Evolutionary conservation across 768 basidiomycete species (phyloP), one percentile per base, ranked within the genome.

Genomic region (Kwoniella sp.): DNA sequence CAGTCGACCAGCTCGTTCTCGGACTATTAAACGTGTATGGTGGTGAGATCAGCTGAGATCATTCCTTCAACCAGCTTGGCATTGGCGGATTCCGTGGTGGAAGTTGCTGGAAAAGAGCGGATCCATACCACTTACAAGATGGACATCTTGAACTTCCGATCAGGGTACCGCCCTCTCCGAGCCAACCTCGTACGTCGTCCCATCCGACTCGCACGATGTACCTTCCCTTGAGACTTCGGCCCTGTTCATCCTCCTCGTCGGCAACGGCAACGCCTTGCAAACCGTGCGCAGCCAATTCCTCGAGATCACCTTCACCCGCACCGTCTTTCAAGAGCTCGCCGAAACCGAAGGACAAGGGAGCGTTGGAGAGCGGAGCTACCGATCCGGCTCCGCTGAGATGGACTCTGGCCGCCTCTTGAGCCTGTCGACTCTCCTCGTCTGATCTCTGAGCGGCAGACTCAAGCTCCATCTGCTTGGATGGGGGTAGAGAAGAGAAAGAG

Each of bases 121-220:
- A n/a, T n/a, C 26, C 7, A 54, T 26, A 13, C 20, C 0, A 68
- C 77, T 69, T 55, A 77, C 75, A 78, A 55, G 74, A 71, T 34
- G 74, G 77, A 52, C 77, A 81, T 59, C 79, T 67, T 5, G 79
- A 81, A 22, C 72, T 74, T 20, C 79, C 79, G 63, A 81, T 81
- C 57, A 81, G 59, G 20, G 79, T 81, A 65, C 79, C 79, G 9
- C 79, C 79, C 85, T 96, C 87, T 30, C 89, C 86, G 71, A 95
- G 89, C 93, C 93, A 98, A 13, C 92, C 92, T 53, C 92, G 84
- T 31, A 98, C 95, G 80, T 99, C 96, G 78, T 99, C 96, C 89
- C 94, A 98, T 11, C 96, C 96, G 1, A 95, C 95, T 60, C 92
- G 85, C 23, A 98, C 90, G 72, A 98, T 96, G 81, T 96, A 92